These are phyloP conservation scores for Glonium stellatum DNA, from an alignment of 495 filamentous ascomycete genomes.

Conservation along the genomic window DNA sequence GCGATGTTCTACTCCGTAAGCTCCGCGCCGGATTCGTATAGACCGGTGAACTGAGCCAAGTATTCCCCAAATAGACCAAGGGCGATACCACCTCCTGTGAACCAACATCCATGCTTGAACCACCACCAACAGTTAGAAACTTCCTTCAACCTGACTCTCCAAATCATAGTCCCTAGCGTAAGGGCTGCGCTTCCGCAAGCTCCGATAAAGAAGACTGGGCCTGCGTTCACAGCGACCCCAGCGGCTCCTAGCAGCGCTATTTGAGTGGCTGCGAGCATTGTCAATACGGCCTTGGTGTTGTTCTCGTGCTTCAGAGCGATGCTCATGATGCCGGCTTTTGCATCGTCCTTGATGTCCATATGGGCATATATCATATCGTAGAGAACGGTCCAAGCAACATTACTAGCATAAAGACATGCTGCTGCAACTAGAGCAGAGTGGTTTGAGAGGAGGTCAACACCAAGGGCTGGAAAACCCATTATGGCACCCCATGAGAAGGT, in stretches of 20 bases:
- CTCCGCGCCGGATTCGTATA: background rate
- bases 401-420: slow-evolving; percentile 71
- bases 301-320: slow-evolving; percentile 85
- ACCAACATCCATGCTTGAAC: slow-evolving; percentile 71
- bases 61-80: slow-evolving; percentile 61
- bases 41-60: slow-evolving; percentile 35
- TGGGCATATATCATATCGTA: slow-evolving; percentile 99
- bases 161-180: slow-evolving; percentile 80
- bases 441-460: slow-evolving; percentile 68
- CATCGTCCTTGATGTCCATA: slow-evolving; percentile 95
- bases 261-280: slow-evolving; percentile 66
- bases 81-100: slow-evolving; percentile 62
- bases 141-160: slow-evolving; percentile 73
- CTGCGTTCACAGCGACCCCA: slow-evolving; percentile 64
- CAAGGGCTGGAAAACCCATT: slow-evolving; percentile 92
- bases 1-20: background rate
- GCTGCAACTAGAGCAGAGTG: slow-evolving; percentile 58
- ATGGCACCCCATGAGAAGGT: slow-evolving; percentile 97
- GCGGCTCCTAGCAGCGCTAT: slow-evolving; percentile 72
- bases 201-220: slow-evolving; percentile 77
- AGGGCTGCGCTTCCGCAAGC: slow-evolving; percentile 76
- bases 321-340: slow-evolving; percentile 87
- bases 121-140: slow-evolving; percentile 94
- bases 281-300: slow-evolving; percentile 79
- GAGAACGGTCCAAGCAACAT: slow-evolving; percentile 86